phyloP scores from a whole-genome alignment of 1,139 yeast genomes.

The Nadsonia commutata region DNA sequence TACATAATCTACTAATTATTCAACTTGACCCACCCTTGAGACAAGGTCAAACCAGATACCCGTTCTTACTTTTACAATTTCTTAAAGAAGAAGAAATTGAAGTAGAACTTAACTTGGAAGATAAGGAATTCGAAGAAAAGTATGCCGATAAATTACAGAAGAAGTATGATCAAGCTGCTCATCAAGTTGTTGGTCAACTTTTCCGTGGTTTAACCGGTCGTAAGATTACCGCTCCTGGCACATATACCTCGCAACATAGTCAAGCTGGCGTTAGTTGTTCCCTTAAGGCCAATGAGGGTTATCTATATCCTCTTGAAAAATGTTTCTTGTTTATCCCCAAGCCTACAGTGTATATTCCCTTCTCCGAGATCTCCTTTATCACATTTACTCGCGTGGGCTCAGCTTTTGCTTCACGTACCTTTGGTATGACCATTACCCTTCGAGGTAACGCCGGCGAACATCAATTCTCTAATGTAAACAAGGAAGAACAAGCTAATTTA shows the following conservation, averaged over 20 bases:
- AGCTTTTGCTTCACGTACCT: conserved; percentile 69
- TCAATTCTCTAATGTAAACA: conserved; percentile 75
- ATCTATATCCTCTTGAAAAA: conserved; percentile 78
- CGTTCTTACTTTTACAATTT: conserved; percentile 82
- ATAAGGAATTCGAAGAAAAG: conserved; percentile 61
- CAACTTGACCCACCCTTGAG: conserved; percentile 91
- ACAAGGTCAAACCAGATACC: conserved; percentile 94
- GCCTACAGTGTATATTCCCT: conserved; percentile 86
- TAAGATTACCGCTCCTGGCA: conserved; percentile 76
- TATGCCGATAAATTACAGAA: conserved; percentile 66
- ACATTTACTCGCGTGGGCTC: conserved; percentile 84
- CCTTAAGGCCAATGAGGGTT: conserved; percentile 89
- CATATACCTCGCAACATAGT: conserved; percentile 44
- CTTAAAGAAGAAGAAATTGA: conserved; percentile 83
- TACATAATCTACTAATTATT: conserved; percentile 72
- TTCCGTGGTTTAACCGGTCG: conserved; percentile 83
- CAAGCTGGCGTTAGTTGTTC: conserved; percentile 88
- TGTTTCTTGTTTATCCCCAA: conserved; percentile 85
- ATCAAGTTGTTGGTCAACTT: conserved; percentile 76
- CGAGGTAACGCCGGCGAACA: conserved; percentile 57
- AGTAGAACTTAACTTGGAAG: conserved; percentile 74
- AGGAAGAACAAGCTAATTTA: conserved; percentile 74
- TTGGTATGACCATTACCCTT: conserved; percentile 72
- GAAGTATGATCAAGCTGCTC: conserved; percentile 71
- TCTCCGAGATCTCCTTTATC: conserved; percentile 59